Base-by-base conservation (phyloP, 2,329 filamentous ascomycete genomes). In the Nemania serpens region DNA sequence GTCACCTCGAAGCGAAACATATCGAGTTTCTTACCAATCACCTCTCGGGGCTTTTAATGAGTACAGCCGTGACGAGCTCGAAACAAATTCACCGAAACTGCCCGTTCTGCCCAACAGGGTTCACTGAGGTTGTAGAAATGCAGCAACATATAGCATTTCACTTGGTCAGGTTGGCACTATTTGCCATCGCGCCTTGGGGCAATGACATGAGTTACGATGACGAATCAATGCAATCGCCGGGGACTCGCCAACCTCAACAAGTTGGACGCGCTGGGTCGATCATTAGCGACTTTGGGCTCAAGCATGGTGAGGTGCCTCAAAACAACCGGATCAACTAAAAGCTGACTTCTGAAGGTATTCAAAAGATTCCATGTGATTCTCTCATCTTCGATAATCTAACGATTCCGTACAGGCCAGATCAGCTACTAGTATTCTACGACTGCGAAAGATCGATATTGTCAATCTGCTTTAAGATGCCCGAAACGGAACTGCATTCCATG, bases 61-160 rank as follows among this genome's bases (percentile, higher is more conserved):
- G 15, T n/a, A 33, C 37, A 13, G 46, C 39, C 18, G n/a, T 58
- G 25, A 37, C 36, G n/a, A 12, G 34, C 3, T 58, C 46, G 2
- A 34, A 9, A n/a, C 10, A 15, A 41, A 7, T 47, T 25, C 41
- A 51, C 15, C 25, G 41, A 29, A 33, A 33, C 20, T 51, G 46
- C 15, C 47, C 47, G 15, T 45, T 51, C 34, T 58, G 53, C 36
- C 29, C 53, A 13, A 17, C 43, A 10, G 18, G 18, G 9, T 48
- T 56, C 15, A 41, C 9, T 42, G 15, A 43, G 1, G 18, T 48
- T 20, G 2, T 29, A 37, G 53, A 48, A 20, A 56, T 56, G 53
- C 43, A 56, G 29, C 11, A 41, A 10, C 43, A 56, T n/a, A 9
- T 56, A 10, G 17, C 33, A 17, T 33, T 41, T 20, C 53, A 56